These are phyloP conservation scores for Suillus subaureus DNA, from an alignment of 768 basidiomycete genomes.

Conservation along the genomic window DNA sequence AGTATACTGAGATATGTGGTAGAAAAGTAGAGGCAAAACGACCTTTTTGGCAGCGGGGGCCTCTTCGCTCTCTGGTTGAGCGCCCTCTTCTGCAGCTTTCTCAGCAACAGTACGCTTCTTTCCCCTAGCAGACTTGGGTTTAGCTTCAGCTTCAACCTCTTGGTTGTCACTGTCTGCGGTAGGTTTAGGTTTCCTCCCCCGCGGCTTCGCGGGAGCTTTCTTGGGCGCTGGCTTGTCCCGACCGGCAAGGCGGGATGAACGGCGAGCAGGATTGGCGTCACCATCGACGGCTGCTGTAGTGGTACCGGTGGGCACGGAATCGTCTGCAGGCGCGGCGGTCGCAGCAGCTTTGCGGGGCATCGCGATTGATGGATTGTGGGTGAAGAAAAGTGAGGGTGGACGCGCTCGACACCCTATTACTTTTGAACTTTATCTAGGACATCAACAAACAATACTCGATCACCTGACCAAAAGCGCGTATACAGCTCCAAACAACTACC, in stretches of 20 bases:
- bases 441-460: conserved; percentile 39
- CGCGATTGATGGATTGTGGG: conserved; percentile 13
- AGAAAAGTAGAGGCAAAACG: conserved; percentile 14
- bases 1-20: conserved; percentile 1
- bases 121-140: conserved; percentile 49
- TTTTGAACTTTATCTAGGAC: conserved; percentile 34
- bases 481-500: conserved; percentile 27
- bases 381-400: conserved; percentile 23
- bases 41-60: conserved; percentile 71
- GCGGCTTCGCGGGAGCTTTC: conserved; percentile 66
- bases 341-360: conserved; percentile 78
- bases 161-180: conserved; percentile 33
- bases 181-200: conserved; percentile 46
- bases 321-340: conserved; percentile 39
- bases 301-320: background rate
- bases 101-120: conserved; percentile 57
- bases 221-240: conserved; percentile 58
- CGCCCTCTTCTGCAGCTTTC: conserved; percentile 39
- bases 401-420: conserved; percentile 33
- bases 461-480: conserved; percentile 37
- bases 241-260: conserved; percentile 76
- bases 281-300: conserved; percentile 27
- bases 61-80: conserved; percentile 39
- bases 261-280: conserved; percentile 53
- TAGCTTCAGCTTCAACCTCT: conserved; percentile 45